A percentile compares a stretch with the other conserved stretches of the same genome.
Evolutionary conservation across 768 basidiomycete species (phyloP).

Genomic region (Naganishia friedmannii): DNA sequence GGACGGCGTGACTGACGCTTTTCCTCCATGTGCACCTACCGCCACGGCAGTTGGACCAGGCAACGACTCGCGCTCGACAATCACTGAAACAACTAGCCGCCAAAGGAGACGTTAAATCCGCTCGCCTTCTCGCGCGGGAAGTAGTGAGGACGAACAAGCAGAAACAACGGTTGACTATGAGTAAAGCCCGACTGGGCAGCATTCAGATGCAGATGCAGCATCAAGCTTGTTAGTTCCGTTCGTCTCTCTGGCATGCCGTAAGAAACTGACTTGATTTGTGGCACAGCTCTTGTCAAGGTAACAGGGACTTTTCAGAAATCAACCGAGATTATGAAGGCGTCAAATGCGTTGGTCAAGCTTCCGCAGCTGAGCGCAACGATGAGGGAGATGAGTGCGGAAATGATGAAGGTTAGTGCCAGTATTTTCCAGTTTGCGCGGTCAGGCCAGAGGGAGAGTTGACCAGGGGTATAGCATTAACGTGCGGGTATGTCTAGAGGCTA

Average conservation of each 20-base stretch:
- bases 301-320: slow-evolving; percentile 97
- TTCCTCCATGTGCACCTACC: background rate
- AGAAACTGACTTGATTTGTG: no score
- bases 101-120: slow-evolving; percentile 89
- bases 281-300: slow-evolving; percentile 86
- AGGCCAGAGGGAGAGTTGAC: no score
- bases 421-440: no score
- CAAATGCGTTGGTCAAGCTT: slow-evolving; percentile 84
- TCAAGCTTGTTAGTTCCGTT: slow-evolving; percentile 74
- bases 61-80: slow-evolving; percentile 72
- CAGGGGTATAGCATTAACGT: no score
- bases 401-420: slow-evolving; percentile 76
- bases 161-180: slow-evolving; percentile 83
- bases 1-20: background rate
- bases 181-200: slow-evolving; percentile 87
- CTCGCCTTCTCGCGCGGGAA: slow-evolving; percentile 85
- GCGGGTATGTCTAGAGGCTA: no score
- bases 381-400: slow-evolving; percentile 99
- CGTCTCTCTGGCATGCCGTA: no score
- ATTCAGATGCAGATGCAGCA: slow-evolving; percentile 84
- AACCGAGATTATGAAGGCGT: slow-evolving; percentile 97
- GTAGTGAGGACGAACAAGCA: slow-evolving; percentile 94
- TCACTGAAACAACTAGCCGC: slow-evolving; percentile 83
- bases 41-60: slow-evolving; percentile 66
- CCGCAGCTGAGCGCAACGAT: slow-evolving; percentile 89